A percentile compares a stretch with the other conserved stretches of the same genome.
Conservation (phyloP, 305 asterid species). For the Fraxinus floribunda region DNA sequence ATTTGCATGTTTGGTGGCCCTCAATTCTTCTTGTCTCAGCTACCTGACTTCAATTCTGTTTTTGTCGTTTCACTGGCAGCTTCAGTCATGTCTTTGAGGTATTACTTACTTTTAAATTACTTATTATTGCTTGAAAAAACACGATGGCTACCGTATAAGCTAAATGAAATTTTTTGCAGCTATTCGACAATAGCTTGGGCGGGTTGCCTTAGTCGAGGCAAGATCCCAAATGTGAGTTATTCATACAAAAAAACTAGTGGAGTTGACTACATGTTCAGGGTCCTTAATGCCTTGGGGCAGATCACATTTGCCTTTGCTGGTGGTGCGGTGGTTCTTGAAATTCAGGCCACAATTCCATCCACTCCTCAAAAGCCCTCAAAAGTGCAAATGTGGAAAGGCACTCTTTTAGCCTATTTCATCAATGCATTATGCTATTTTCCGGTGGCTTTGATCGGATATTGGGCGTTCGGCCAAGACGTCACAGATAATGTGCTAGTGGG, state of each 20-base stretch:
- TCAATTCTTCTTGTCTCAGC: constrained; percentile 83
- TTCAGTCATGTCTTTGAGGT: constrained; percentile 91
- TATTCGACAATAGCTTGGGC: constrained; percentile 94
- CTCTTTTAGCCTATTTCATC: constrained; percentile 70
- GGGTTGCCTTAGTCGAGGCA: constrained; percentile 63
- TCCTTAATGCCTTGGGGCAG: constrained; percentile 80
- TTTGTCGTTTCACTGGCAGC: constrained; percentile 79
- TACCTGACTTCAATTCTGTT: constrained; percentile 85
- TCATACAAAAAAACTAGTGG: constrained; percentile 60
- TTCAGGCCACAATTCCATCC: constrained; percentile 92
- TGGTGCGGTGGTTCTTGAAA: constrained; percentile 78
- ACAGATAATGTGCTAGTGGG: constrained; percentile 71
- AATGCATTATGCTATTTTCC: constrained; percentile 84
- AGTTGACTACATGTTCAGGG: constrained; percentile 56
- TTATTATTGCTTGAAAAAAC: background rate
- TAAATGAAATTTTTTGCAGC: constrained; percentile 32
- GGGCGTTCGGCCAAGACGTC: constrained; percentile 85
- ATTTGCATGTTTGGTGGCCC: constrained; percentile 80
- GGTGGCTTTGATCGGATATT: constrained; percentile 76
- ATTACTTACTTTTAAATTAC: background rate
- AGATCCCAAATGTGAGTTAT: constrained; percentile 62
- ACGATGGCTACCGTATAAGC: background rate
- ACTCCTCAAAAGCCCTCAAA: constrained; percentile 85
- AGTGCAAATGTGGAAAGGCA: constrained; percentile 90
- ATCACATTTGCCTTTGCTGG: constrained; percentile 88